Conservation (phyloP, 495 filamentous ascomycete genomes). For the Penicillium tannophilum region DNA sequence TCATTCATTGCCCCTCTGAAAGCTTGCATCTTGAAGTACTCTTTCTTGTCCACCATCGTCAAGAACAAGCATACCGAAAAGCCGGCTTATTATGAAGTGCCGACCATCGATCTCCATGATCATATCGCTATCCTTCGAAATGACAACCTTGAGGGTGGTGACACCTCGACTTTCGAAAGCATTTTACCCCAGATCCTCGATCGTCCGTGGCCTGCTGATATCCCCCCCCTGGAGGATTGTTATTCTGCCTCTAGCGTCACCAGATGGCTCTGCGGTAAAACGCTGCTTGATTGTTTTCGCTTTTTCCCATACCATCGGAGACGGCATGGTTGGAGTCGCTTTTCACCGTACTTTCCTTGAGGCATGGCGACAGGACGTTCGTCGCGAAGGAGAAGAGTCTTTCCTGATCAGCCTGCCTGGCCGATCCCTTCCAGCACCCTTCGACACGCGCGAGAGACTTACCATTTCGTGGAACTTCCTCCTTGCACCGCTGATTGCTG, state of each 20-base stretch:
- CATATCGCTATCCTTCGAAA: conserved; percentile 24
- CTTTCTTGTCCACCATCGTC: conserved; percentile 24
- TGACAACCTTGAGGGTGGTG: not conserved
- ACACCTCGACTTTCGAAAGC: conserved; percentile 14
- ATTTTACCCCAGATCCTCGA: conserved; percentile 22
- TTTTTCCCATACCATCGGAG: conserved; percentile 29
- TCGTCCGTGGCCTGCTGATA: conserved; percentile 24
- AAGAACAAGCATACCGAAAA: conserved; percentile 27
- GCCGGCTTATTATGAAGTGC: conserved; percentile 17
- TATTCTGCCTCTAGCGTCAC: conserved; percentile 21
- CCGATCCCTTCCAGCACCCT: conserved; percentile 17
- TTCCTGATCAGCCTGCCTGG: conserved; percentile 10
- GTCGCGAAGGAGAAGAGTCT: not conserved
- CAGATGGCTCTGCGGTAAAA: conserved; percentile 1
- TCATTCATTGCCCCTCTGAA: conserved; percentile 22
- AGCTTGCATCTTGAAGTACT: conserved; percentile 18
- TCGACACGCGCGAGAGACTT: conserved; percentile 28
- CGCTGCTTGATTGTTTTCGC: conserved; percentile 28
- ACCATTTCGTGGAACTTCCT: conserved; percentile 30
- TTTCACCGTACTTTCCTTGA: conserved; percentile 27
- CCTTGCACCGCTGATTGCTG: conserved; percentile 21
- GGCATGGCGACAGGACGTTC: conserved; percentile 12
- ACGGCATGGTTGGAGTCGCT: conserved; percentile 24
- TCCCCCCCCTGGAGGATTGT: conserved; percentile 31
- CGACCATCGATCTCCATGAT: conserved; percentile 21